A percentile compares a stretch with the other conserved stretches of the same genome.
Conservation (phyloP, 352 stramenopile genomes). For the Lagenidium sp. region DNA sequence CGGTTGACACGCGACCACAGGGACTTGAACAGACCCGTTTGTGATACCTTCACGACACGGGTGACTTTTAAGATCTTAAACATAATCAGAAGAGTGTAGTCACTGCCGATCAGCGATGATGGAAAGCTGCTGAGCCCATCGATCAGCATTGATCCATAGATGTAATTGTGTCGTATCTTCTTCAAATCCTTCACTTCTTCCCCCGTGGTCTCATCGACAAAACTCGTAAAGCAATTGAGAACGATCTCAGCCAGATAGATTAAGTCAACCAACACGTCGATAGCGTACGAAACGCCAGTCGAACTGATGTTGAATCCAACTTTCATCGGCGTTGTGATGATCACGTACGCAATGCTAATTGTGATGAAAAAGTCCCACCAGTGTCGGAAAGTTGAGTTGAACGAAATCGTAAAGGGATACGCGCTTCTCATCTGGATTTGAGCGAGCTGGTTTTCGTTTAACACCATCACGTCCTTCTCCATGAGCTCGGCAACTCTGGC, state of each 20-base stretch:
- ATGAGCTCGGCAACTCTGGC: conserved; percentile 42
- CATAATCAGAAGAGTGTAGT: conserved; percentile 26
- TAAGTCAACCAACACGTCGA: conserved; percentile 42
- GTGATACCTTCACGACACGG: conserved; percentile 40
- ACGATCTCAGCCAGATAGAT: conserved; percentile 48
- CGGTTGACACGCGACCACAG: conserved; percentile 43
- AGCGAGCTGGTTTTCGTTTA: conserved; percentile 46
- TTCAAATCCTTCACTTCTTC: conserved; percentile 51
- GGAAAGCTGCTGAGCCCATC: conserved; percentile 52
- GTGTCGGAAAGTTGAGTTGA: conserved; percentile 45
- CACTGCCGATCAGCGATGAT: conserved; percentile 22
- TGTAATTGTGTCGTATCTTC: conserved; percentile 42
- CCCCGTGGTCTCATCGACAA: conserved; percentile 44
- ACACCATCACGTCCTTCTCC: conserved; percentile 48
- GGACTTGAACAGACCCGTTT: conserved; percentile 36
- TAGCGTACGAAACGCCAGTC: conserved; percentile 11
- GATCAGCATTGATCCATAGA: conserved; percentile 42
- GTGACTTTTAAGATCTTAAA: conserved; percentile 47
- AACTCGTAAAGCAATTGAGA: conserved; percentile 60
- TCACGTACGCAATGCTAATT: conserved; percentile 38
- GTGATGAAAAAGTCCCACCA: conserved; percentile 59
- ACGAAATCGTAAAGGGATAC: conserved; percentile 42
- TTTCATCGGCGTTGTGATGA: conserved; percentile 42
- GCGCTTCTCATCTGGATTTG: conserved; percentile 43
- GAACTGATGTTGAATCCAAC: conserved; percentile 36